phyloP scores from a whole-genome alignment of 177 flowering plant species.

The Vitis hybrid region DNA sequence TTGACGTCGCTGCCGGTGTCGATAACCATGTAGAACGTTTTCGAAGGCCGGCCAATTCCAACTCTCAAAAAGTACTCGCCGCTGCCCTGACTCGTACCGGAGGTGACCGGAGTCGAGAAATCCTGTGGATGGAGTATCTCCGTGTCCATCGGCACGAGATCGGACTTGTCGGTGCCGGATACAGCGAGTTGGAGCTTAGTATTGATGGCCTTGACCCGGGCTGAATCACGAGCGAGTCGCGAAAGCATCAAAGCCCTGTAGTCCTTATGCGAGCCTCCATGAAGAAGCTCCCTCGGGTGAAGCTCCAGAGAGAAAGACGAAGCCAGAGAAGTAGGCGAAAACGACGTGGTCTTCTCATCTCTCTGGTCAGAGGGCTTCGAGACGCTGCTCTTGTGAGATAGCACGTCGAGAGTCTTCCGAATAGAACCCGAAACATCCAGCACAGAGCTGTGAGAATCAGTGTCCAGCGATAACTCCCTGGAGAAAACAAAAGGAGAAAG shows the following conservation, averaged over 20 bases:
- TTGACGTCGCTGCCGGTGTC: slow-evolving; percentile 74
- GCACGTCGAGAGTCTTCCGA: slow-evolving; percentile 17
- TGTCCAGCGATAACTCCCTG: neutral
- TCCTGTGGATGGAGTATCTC: slow-evolving; percentile 28
- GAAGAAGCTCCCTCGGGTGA: slow-evolving; percentile 32
- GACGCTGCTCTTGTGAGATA: slow-evolving; percentile 15
- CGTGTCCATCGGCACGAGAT: slow-evolving; percentile 27
- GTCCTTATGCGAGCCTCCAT: slow-evolving; percentile 15
- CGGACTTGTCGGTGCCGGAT: slow-evolving; percentile 15
- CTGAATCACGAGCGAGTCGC: slow-evolving; percentile 50
- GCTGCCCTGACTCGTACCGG: slow-evolving; percentile 62
- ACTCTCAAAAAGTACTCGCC: slow-evolving; percentile 66
- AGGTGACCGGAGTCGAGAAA: slow-evolving; percentile 47
- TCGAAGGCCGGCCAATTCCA: slow-evolving; percentile 60
- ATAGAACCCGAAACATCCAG: slow-evolving; percentile 41
- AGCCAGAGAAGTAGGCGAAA: neutral
- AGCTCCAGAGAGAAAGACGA: slow-evolving; percentile 28
- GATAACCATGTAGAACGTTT: slow-evolving; percentile 45
- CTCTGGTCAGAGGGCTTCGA: neutral
- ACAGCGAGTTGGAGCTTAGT: slow-evolving; percentile 24
- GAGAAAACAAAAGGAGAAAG: slow-evolving; percentile 5
- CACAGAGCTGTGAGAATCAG: slow-evolving; percentile 8
- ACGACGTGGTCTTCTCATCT: neutral
- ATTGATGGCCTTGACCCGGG: slow-evolving; percentile 38
- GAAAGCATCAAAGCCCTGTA: slow-evolving; percentile 30